A percentile compares a stretch with the other conserved stretches of the same genome.
phyloP scores from a whole-genome alignment of 192 early-diverging fungal species.

The Linnemannia schmuckeri region DNA sequence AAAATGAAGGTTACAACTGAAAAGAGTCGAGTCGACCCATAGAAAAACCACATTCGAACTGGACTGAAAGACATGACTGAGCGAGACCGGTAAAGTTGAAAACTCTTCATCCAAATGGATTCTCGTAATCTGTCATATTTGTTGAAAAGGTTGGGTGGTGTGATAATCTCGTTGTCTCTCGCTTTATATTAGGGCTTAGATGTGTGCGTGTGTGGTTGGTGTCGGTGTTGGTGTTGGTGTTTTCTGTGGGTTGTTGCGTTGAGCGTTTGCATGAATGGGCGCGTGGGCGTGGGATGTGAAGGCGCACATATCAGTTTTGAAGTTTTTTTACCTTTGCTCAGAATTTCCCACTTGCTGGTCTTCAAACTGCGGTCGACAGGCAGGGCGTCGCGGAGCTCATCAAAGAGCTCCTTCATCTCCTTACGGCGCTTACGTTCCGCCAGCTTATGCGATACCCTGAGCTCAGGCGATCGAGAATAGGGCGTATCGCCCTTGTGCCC shows the following conservation, averaged over 20 bases:
- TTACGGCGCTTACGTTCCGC: constrained; percentile 89
- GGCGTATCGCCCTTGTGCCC: constrained; percentile 64
- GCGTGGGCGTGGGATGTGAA: background rate
- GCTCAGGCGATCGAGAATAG: constrained; percentile 81
- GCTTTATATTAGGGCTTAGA: too few relatives aligned
- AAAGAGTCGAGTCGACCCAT: background rate
- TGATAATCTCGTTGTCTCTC: background rate
- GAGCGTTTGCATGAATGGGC: background rate
- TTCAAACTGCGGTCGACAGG: constrained; percentile 86
- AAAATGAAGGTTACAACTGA: background rate
- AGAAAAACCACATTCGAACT: constrained; percentile 2
- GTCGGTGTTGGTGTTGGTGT: too few relatives aligned
- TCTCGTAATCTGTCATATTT: background rate
- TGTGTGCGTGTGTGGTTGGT: too few relatives aligned
- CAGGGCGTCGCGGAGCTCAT: constrained; percentile 82
- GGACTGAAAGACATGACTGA: background rate
- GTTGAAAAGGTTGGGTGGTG: background rate
- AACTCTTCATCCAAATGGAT: background rate
- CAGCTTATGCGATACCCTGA: constrained; percentile 87
- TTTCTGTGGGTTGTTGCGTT: background rate
- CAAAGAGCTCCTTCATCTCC: constrained; percentile 95
- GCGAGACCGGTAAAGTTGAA: background rate
- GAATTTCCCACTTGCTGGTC: constrained; percentile 92
- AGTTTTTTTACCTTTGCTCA: constrained; percentile 80
- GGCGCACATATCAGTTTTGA: background rate